Conservation (phyloP, 2,329 filamentous ascomycete genomes). For the Hypoxylon sp. region DNA sequence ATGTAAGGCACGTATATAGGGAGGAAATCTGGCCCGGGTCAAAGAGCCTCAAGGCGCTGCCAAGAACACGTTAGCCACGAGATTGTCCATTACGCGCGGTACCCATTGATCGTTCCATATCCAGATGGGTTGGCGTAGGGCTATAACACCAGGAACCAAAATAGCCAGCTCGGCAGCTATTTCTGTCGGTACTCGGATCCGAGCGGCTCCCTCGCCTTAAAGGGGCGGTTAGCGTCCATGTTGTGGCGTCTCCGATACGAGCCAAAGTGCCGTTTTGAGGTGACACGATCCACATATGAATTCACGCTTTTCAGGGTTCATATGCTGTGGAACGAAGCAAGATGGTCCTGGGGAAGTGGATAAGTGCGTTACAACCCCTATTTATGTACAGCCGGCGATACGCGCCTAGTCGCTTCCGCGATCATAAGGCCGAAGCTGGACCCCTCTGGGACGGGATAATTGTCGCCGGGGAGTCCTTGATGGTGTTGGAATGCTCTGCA, state of each 20-base stretch:
- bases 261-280: background rate
- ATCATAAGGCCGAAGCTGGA: background rate
- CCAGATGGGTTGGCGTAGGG: background rate
- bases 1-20: background rate
- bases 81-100: constrained; percentile 4
- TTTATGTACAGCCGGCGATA: background rate
- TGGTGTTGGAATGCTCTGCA: background rate
- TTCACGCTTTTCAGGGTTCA: background rate
- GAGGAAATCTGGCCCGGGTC: background rate
- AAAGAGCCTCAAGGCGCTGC: constrained; percentile 1
- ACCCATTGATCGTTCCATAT: constrained; percentile 29
- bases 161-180: background rate
- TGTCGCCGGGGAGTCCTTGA: background rate
- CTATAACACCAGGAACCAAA: background rate
- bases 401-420: background rate
- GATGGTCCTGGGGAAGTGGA: constrained; percentile 1
- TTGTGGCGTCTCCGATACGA: constrained; percentile 15
- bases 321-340: background rate
- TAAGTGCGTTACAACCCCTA: background rate
- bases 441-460: background rate
- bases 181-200: constrained; percentile 13
- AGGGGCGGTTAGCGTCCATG: constrained; percentile 6
- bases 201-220: constrained; percentile 11
- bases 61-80: constrained; percentile 11
- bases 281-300: background rate